Conservation (phyloP, 495 filamentous ascomycete genomes). For the Glarea lozoyensis region DNA sequence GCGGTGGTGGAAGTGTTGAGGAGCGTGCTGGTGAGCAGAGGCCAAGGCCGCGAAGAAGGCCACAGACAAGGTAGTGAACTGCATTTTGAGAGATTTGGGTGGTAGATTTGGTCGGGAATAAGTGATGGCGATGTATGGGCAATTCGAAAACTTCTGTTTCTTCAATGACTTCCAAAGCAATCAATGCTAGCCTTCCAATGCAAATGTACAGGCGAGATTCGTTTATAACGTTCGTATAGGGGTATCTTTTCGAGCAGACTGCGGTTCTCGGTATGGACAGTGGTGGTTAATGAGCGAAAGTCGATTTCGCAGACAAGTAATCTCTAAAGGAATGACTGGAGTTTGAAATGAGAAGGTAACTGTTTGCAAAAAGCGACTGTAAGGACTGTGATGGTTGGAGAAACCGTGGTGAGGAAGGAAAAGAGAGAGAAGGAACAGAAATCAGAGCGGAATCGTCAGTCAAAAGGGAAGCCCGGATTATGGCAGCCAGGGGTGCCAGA, state of each 20-base stretch:
- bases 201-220: background rate
- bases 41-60: conserved; percentile 41
- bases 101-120: background rate
- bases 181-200: conserved; percentile 16
- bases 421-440: conserved; percentile 6
- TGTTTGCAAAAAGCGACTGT: conserved; percentile 17
- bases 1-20: conserved; percentile 25
- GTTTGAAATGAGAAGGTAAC: conserved; percentile 13
- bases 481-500: too few relatives aligned
- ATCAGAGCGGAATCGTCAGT: too few relatives aligned
- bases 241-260: conserved; percentile 6
- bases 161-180: conserved; percentile 12
- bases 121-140: background rate
- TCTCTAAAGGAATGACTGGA: conserved; percentile 22
- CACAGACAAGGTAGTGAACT: conserved; percentile 38
- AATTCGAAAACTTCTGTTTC: conserved; percentile 5
- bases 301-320: conserved; percentile 22
- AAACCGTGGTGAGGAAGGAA: conserved; percentile 19
- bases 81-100: conserved; percentile 16
- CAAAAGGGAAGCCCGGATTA: too few relatives aligned
- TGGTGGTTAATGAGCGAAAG: conserved; percentile 21
- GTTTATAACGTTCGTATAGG: conserved; percentile 5
- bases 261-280: conserved; percentile 6
- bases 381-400: conserved; percentile 22
- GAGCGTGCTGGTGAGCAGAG: conserved; percentile 23